Conservation (phyloP, 129 eudicot genomes). For the Dittrichia graveolens region DNA sequence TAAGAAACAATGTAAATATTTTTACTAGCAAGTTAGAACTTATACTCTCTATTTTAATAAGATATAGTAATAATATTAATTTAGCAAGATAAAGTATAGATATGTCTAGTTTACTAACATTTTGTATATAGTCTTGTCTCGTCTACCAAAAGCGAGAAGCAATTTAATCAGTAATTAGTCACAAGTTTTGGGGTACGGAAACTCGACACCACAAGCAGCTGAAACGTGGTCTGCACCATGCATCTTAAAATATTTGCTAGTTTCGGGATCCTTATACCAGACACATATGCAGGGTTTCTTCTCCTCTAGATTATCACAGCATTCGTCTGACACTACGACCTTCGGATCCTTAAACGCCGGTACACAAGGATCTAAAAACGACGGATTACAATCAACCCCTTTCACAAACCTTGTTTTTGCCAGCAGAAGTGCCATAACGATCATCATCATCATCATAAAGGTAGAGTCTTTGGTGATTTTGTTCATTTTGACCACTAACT, state of each 20-base stretch:
- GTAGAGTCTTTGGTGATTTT: background rate
- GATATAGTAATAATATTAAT: too few species aligned
- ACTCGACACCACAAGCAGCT: slow-evolving; percentile 8
- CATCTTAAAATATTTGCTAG: slow-evolving; percentile 1
- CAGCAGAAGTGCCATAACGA: background rate
- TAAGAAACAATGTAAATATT: too few species aligned
- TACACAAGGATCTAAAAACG: background rate
- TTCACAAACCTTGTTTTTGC: background rate
- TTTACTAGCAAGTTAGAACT: too few species aligned
- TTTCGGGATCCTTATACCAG: slow-evolving; percentile 7
- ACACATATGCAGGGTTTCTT: background rate
- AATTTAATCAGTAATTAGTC: background rate
- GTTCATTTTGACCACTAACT: background rate
- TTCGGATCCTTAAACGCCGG: background rate
- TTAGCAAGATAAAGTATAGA: too few species aligned
- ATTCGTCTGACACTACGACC: background rate
- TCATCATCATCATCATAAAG: background rate
- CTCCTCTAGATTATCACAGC: slow-evolving; percentile 1
- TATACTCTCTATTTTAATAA: too few species aligned
- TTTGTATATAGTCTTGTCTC: too few species aligned
- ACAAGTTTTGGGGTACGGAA: slow-evolving; percentile 11
- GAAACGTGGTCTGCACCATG: slow-evolving; percentile 4
- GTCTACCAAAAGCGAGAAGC: background rate
- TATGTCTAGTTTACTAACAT: too few species aligned
- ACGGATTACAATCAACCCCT: slow-evolving; percentile 8